phyloP scores from a whole-genome alignment of 108 stramenopile species.

The Nitzschia putrida region DNA sequence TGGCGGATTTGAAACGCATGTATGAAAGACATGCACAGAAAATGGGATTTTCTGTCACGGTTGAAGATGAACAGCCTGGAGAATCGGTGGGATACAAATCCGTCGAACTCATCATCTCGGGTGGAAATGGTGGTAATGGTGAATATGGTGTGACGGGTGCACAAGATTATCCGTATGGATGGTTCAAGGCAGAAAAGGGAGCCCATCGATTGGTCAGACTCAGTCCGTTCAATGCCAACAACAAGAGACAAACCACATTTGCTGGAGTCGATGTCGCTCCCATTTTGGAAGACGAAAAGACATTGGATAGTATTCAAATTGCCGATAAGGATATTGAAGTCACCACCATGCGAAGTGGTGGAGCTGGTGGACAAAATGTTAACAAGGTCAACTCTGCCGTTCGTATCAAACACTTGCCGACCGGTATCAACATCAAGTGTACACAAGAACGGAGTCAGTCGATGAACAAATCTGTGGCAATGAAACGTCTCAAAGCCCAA shows the following conservation, averaged over 20 bases:
- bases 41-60: constrained; percentile 61
- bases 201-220: constrained; percentile 92
- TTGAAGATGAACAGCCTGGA: constrained; percentile 59
- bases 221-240: constrained; percentile 91
- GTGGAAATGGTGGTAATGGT: constrained; percentile 39
- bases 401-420: constrained; percentile 95
- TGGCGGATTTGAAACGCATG: constrained; percentile 79
- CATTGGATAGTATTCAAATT: constrained; percentile 67
- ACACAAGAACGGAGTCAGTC: constrained; percentile 94
- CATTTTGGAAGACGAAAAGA: constrained; percentile 70
- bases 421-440: constrained; percentile 89
- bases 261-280: constrained; percentile 93
- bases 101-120: constrained; percentile 75
- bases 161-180: constrained; percentile 67
- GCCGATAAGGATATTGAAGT: constrained; percentile 83
- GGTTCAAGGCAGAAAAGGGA: constrained; percentile 91
- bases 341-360: constrained; percentile 85
- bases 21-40: constrained; percentile 68
- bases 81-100: constrained; percentile 89
- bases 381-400: constrained; percentile 99
- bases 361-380: constrained; percentile 99
- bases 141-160: background rate
- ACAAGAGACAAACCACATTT: constrained; percentile 96
- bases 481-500: constrained; percentile 86
- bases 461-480: constrained; percentile 83